Percentiles rank a stretch among this genome's conserved stretches.
Evolutionary conservation across 257 asterid genomes (phyloP).

Genomic region (Solanum habrochaites): DNA sequence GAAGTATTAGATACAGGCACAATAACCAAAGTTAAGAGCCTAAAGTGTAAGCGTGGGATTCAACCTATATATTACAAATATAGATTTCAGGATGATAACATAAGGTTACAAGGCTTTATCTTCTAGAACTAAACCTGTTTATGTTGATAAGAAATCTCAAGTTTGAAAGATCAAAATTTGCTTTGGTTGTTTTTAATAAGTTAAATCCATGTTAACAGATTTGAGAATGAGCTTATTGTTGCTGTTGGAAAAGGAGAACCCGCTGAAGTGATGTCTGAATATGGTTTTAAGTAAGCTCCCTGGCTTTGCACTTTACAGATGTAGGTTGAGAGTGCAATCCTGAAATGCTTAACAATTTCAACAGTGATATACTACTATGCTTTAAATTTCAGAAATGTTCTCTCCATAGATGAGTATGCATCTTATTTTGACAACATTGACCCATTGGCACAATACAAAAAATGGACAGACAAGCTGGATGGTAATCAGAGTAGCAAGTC

Average conservation of each 20-base stretch:
- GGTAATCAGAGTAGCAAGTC: constrained; percentile 12
- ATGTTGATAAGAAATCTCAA: neutral
- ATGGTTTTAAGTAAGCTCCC: constrained; percentile 69
- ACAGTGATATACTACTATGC: neutral
- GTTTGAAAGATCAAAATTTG: neutral
- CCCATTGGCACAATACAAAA: constrained; percentile 64
- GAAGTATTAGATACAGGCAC: neutral
- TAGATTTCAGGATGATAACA: neutral
- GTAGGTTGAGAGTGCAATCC: neutral
- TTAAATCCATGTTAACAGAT: constrained; percentile 30
- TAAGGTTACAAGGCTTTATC: neutral
- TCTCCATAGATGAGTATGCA: constrained; percentile 72
- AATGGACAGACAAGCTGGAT: constrained; percentile 24
- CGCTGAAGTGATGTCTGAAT: constrained; percentile 70
- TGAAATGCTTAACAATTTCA: neutral
- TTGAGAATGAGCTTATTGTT: constrained; percentile 46
- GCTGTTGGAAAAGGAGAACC: constrained; percentile 97
- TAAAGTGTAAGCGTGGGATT: neutral
- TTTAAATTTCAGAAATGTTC: constrained; percentile 51
- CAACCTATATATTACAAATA: neutral
- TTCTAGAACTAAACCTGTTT: neutral
- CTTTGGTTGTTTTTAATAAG: neutral
- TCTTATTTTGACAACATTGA: constrained; percentile 75
- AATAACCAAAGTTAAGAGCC: neutral
- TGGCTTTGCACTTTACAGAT: neutral